These are phyloP conservation scores for Carex myosuroides DNA, from an alignment of 176 grass and related monocot genomes.

Conservation along the genomic window DNA sequence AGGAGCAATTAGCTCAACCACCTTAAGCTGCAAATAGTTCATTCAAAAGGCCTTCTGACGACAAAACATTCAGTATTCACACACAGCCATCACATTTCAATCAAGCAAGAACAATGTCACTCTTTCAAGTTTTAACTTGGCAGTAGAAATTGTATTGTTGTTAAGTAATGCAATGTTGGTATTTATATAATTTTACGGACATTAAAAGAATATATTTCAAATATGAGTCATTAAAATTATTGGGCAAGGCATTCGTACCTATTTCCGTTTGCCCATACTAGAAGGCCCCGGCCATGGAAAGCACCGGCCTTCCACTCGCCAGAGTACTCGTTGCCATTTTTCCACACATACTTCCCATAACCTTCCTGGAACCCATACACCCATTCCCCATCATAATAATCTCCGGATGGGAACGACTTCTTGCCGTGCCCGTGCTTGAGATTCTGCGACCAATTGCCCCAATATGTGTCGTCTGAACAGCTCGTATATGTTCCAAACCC, in stretches of 20 bases:
- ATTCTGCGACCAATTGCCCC: constrained; percentile 51
- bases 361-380: constrained; percentile 51
- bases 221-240: not conserved
- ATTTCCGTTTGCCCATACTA: constrained; percentile 57
- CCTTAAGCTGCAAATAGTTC: not conserved
- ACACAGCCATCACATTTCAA: not conserved
- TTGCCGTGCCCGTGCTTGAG: constrained; percentile 66
- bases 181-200: not conserved
- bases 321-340: constrained; percentile 62
- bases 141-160: not conserved
- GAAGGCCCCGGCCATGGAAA: constrained; percentile 58
- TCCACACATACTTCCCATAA: constrained; percentile 68
- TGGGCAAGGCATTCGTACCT: constrained; percentile 7
- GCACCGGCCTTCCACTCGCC: constrained; percentile 56
- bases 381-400: constrained; percentile 85
- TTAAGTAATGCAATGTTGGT: not conserved
- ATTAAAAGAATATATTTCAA: not conserved
- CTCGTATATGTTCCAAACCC: constrained; percentile 62
- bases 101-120: not conserved
- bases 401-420: constrained; percentile 54
- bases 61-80: not conserved
- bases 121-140: not conserved
- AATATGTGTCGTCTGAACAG: constrained; percentile 65
- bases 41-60: not conserved
- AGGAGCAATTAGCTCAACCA: not conserved